phyloP scores from a whole-genome alignment of 768 basidiomycete genomes.

The Tylopilus rubrobrunneus region DNA sequence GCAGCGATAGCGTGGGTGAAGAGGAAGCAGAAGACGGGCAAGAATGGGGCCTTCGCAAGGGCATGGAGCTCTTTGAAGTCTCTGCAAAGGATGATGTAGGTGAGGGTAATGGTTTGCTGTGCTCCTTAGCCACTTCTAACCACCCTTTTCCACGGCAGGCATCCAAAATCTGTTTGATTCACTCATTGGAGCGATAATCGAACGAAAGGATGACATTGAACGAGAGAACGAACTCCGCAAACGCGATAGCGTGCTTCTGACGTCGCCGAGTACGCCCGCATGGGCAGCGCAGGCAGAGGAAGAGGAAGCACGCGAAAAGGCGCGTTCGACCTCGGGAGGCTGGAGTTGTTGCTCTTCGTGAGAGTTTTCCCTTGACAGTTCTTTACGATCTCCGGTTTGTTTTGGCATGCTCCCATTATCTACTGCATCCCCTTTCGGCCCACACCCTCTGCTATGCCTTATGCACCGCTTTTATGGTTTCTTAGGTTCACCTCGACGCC shows the following conservation, averaged over 20 bases:
- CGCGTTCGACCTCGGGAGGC: constrained; percentile 39
- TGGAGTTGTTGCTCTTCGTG: constrained; percentile 70
- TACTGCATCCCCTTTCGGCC: constrained; percentile 12
- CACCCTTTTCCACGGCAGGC: constrained; percentile 42
- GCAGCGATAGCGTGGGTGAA: constrained; percentile 64
- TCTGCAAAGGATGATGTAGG: constrained; percentile 87
- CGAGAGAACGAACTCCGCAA: constrained; percentile 74
- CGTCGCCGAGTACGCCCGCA: constrained; percentile 55
- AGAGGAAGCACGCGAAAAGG: constrained; percentile 65
- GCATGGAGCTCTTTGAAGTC: constrained; percentile 87
- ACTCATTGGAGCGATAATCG: constrained; percentile 77
- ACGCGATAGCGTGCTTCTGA: constrained; percentile 80
- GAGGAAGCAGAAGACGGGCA: constrained; percentile 51
- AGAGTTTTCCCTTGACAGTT: constrained; percentile 5
- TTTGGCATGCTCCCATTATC: constrained; percentile 22
- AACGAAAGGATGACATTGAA: constrained; percentile 75
- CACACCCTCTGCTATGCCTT: constrained; percentile 26
- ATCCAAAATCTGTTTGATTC: constrained; percentile 77
- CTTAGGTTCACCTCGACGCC: constrained; percentile 23
- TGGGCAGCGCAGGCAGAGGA: constrained; percentile 81
- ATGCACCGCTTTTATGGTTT: constrained; percentile 24
- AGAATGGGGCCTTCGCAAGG: constrained; percentile 77
- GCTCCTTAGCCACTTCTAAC: constrained; percentile 12
- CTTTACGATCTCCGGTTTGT: constrained; percentile 9
- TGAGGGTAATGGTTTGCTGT: constrained; percentile 26